These are phyloP conservation scores for Eragrostis tef DNA, from an alignment of 202 grass and related monocot genomes.

Conservation along the genomic window DNA sequence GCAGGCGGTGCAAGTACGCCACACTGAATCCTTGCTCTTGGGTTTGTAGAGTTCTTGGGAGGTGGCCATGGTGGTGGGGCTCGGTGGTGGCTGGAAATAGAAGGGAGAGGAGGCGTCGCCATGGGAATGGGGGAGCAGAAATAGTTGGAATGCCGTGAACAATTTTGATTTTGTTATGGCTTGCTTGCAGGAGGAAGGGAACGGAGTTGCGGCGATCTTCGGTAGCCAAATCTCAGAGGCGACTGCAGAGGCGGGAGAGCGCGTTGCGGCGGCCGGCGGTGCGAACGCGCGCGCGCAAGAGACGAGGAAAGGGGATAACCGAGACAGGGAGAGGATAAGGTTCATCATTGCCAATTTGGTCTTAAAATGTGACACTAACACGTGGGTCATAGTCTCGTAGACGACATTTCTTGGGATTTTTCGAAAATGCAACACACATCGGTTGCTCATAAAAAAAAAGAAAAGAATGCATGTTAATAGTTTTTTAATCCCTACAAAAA, in stretches of 20 bases:
- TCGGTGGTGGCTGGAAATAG: constrained; percentile 44
- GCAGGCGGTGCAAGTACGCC: constrained; percentile 29
- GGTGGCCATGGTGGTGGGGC: constrained; percentile 48
- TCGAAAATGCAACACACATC: too few relatives aligned
- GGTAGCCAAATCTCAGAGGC: neutral
- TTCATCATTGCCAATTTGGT: too few relatives aligned
- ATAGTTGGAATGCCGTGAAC: neutral
- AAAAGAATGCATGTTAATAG: too few relatives aligned
- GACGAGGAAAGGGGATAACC: too few relatives aligned
- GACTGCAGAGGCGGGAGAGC: neutral
- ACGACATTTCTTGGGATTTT: too few relatives aligned
- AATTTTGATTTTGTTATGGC: neutral
- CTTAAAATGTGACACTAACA: too few relatives aligned
- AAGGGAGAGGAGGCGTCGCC: constrained; percentile 24
- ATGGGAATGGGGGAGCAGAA: neutral
- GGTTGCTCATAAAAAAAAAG: too few relatives aligned
- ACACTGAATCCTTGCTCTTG: constrained; percentile 18
- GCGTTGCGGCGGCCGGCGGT: neutral
- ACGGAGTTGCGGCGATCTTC: neutral
- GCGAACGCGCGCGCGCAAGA: neutral
- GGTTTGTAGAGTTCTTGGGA: constrained; percentile 10
- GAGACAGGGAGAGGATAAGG: neutral
- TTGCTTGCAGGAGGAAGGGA: neutral
- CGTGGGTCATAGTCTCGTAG: too few relatives aligned
- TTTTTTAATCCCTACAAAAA: too few relatives aligned